Percentiles rank a stretch among this genome's conserved stretches.
phyloP scores from a whole-genome alignment of 768 basidiomycete species.

The Galerina marginata region DNA sequence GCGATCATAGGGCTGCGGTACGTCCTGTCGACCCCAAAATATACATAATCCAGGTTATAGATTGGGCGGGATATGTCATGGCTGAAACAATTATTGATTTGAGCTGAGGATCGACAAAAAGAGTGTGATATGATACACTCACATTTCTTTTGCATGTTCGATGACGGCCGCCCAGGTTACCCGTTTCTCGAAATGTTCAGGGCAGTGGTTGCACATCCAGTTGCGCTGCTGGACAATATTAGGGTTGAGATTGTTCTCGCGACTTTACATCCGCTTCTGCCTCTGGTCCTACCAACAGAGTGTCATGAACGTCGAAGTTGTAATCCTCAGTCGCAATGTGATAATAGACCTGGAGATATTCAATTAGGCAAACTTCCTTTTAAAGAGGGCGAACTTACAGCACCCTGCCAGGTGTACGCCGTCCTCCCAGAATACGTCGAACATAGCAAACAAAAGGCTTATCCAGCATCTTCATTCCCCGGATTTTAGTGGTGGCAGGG shows the following conservation, averaged over 20 bases:
- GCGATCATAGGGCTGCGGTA: not conserved
- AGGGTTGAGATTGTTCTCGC: not conserved
- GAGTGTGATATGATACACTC: not conserved
- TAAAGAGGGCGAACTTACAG: not conserved
- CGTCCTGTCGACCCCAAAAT: not conserved
- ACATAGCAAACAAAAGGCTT: too few species aligned
- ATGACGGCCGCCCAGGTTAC: constrained; percentile 8
- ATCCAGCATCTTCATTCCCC: too few species aligned
- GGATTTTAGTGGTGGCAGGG: too few species aligned
- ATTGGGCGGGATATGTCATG: constrained; percentile 5
- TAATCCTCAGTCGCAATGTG: not conserved
- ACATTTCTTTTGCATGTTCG: constrained; percentile 11
- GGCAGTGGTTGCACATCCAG: constrained; percentile 21
- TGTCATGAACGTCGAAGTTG: not conserved
- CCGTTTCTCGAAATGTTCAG: constrained; percentile 18
- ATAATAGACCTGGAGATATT: not conserved
- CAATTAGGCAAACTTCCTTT: too few species aligned
- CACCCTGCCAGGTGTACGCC: too few species aligned
- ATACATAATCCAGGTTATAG: constrained; percentile 4
- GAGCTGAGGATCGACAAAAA: not conserved
- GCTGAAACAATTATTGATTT: not conserved
- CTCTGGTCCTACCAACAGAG: constrained; percentile 19
- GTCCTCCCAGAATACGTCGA: too few species aligned
- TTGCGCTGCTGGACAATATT: not conserved
- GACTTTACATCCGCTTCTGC: constrained; percentile 12